phyloP scores from a whole-genome alignment of 768 basidiomycete genomes.

The Psilocybe azurescens region DNA sequence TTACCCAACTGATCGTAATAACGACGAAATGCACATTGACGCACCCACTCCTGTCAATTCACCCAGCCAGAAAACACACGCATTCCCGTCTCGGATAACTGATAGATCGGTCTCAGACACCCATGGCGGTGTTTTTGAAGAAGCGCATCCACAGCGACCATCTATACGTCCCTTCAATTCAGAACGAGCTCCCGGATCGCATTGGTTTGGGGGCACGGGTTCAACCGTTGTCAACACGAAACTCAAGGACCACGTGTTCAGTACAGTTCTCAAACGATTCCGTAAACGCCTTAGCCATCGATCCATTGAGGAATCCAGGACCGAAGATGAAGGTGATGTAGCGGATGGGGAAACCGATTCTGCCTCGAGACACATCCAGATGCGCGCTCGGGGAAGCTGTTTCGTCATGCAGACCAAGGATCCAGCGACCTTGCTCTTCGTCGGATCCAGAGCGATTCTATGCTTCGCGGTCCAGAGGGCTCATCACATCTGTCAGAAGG shows the following conservation, averaged over 20 bases:
- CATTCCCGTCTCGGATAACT: conserved; percentile 35
- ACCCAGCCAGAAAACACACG: conserved; percentile 37
- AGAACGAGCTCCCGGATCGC: conserved; percentile 47
- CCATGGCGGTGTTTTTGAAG: conserved; percentile 34
- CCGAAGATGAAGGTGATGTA: conserved; percentile 59
- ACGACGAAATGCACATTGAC: conserved; percentile 45
- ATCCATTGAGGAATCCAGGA: conserved; percentile 40
- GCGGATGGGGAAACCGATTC: conserved; percentile 34
- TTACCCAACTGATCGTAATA: conserved; percentile 39
- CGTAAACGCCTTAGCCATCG: conserved; percentile 55
- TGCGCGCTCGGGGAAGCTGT: conserved; percentile 43
- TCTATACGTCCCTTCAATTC: conserved; percentile 46
- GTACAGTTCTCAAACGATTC: conserved; percentile 80
- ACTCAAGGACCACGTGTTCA: conserved; percentile 95
- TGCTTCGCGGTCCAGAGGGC: conserved; percentile 43
- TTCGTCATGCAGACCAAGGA: conserved; percentile 44
- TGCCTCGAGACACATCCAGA: conserved; percentile 20
- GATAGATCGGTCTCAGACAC: conserved; percentile 23
- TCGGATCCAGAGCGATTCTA: conserved; percentile 69
- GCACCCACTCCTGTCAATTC: conserved; percentile 58
- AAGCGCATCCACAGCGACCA: conserved; percentile 36
- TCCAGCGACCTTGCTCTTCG: conserved; percentile 51
- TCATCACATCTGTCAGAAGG: conserved; percentile 20
- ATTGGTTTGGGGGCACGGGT: conserved; percentile 87
- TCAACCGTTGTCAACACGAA: conserved; percentile 94